A percentile compares a stretch with the other conserved stretches of the same genome.
These are phyloP conservation scores for Paecilomyces formosus DNA, from an alignment of 2,329 filamentous ascomycete genomes.

Conservation along the genomic window DNA sequence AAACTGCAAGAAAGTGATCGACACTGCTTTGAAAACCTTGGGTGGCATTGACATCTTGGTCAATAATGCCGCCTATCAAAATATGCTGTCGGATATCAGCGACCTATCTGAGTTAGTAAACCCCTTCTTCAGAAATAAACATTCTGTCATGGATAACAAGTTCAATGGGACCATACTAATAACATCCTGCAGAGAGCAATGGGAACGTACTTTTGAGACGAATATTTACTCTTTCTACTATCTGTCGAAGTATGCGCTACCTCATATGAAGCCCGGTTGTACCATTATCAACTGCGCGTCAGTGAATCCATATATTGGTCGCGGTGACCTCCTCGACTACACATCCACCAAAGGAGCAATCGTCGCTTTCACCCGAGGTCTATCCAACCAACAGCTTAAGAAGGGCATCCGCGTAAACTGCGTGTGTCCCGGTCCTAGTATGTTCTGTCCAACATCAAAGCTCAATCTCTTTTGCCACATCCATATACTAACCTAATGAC, in stretches of 20 bases:
- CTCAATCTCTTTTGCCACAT: background rate
- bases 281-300: slow-evolving; percentile 82
- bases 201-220: slow-evolving; percentile 69
- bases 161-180: background rate
- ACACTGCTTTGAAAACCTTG: slow-evolving; percentile 58
- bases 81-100: slow-evolving; percentile 63
- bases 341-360: slow-evolving; percentile 68
- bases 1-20: slow-evolving; percentile 63
- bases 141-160: background rate
- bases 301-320: slow-evolving; percentile 75
- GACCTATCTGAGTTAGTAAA: slow-evolving; percentile 59
- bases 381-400: slow-evolving; percentile 65
- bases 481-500: background rate
- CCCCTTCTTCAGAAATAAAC: background rate
- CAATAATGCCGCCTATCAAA: slow-evolving; percentile 68
- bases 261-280: slow-evolving; percentile 65
- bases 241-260: slow-evolving; percentile 67
- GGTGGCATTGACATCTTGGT: slow-evolving; percentile 61
- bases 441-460: slow-evolving; percentile 4
- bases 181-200: slow-evolving; percentile 57
- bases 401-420: slow-evolving; percentile 71
- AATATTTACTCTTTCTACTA: slow-evolving; percentile 82
- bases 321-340: slow-evolving; percentile 74
- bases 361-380: slow-evolving; percentile 67
- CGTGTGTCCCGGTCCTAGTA: slow-evolving; percentile 64